Evolutionary conservation across 345 rosid genomes (phyloP), one percentile per base, ranked within the genome.

Genomic region (Brassica carinata): DNA sequence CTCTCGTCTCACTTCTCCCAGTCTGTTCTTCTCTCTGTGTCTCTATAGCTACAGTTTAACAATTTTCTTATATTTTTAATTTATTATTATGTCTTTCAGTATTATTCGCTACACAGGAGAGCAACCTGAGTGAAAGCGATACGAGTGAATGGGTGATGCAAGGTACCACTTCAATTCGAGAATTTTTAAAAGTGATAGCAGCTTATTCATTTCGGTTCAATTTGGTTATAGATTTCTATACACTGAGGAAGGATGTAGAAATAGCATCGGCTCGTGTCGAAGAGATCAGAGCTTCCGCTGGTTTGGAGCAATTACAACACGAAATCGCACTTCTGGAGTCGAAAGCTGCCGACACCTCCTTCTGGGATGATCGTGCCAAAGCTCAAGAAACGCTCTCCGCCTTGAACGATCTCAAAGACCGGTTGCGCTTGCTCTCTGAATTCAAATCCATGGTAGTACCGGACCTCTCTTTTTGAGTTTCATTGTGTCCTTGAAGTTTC

Each of bases 221-320:
- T 13, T 69, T 72, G 58, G n/a, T 67, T 81, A 73, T 89, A 95
- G 98, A 91, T 81, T 93, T 95, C 81, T 93, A 91, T 80, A 83
- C 90, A 71, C 77, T 91, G 76, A 87, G 99, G 78, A 91, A 83
- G 78, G 99, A 90, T 70, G 98, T 95, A 19, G 98, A 93, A 82
- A 34, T 66, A 64, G 88, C 89, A 69, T 82, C 92, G 6, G 87
- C 69, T 75, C 91, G 88, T 33, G 96, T 93, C 66, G 86, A 90
- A 80, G 98, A 93, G 79, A 85, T 90, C 7, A 86, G 89, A 81
- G 84, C 72, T 34, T 86, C 99, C 64, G 80, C 91, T 66, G 86
- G 88, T 72, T 59, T 93, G 63, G 71, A 82, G 34, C 89, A 83
- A 33, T 68, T 93, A 66, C 90, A 93, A 80, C 77, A 83, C 64